Evolutionary conservation across 352 stramenopile species (phyloP).

Genomic region (Thalassiosira pacifica): DNA sequence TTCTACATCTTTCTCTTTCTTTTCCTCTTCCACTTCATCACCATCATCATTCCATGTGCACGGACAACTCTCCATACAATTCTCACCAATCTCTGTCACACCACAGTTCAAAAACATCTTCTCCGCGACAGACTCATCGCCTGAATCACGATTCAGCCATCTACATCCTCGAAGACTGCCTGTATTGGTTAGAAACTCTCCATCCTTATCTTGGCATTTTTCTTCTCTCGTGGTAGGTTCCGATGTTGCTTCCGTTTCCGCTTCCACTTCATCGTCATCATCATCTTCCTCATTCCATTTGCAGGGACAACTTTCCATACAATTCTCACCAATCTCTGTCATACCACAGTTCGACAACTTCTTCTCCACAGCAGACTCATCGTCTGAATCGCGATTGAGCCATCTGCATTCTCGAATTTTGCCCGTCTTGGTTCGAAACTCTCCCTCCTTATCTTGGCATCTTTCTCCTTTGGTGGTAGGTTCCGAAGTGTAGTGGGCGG

Average conservation of each 20-base stretch:
- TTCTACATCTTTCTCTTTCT: too few species aligned
- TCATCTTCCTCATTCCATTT: not conserved
- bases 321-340: constrained; percentile 53
- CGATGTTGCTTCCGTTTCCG: not conserved
- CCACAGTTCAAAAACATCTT: constrained; percentile 53
- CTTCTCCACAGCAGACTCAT: constrained; percentile 47
- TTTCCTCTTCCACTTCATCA: too few species aligned
- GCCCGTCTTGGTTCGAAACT: constrained; percentile 11
- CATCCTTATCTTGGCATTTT: constrained; percentile 34
- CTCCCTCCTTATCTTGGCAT: not conserved
- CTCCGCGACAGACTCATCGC: constrained; percentile 28
- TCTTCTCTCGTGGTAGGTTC: constrained; percentile 3
- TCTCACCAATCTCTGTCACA: constrained; percentile 50
- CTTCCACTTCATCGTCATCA: not conserved
- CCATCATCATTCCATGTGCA: constrained; percentile 7
- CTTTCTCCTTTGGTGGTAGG: not conserved
- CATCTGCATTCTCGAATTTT: constrained; percentile 35
- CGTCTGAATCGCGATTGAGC: constrained; percentile 45
- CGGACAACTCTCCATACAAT: constrained; percentile 40
- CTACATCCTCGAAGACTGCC: constrained; percentile 20
- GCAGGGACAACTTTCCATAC: constrained; percentile 35
- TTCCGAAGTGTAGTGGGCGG: too few species aligned
- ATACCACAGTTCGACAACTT: constrained; percentile 47
- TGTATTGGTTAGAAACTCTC: constrained; percentile 35
- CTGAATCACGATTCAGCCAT: constrained; percentile 56